Base-by-base conservation (phyloP, 768 basidiomycete genomes). In the Boletellus ananiceps region DNA sequence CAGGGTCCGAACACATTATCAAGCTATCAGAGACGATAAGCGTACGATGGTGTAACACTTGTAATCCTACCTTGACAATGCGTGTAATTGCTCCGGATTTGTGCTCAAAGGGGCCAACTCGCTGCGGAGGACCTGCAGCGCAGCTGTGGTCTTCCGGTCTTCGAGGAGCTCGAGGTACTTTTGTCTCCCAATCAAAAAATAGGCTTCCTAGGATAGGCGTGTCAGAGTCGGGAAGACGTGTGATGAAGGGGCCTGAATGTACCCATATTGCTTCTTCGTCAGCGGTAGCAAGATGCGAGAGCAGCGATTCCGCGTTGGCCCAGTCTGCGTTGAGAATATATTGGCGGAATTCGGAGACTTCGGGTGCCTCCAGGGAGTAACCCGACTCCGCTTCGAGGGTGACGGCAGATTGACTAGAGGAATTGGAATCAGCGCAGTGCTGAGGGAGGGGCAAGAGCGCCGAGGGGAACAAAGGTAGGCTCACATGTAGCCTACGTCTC, bases 131-230 rank as follows among this genome's bases (percentile, higher is more conserved):
- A 95, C 88, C 47, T 85, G 79, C 35, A 99, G 70, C 13, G 96
- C 96, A 52, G 79, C 76, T 39, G 88, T 88, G 2, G 83, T 86
- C 70, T 84, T 83, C 59, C 79, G 80, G 4, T 80, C 78, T 61
- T 97, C 95, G 43, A 99, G 74, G 16, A 90, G 74, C 64, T 99
- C 96, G 36, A 98, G 76, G 68, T 96, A 99, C 71, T 96, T 94
- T 78, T 99, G 96, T 69, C 88, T 86, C 52, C 84, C 85, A 56
- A 99, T 89, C 52, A 94, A 73, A 68, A 94, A 96, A 52, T 75
- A 82, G 18, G 88, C 86, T 59, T 88, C 83, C 86, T 95, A 52
- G 46, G 52, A 50, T 53, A 52, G 51, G 52, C 40, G 50, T 34
- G 49, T 67, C 51, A 64, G 59, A 51, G 45, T 38, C 33, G 55